Evolutionary conservation across 73 alveolate species (phyloP), one percentile per base, ranked within the genome.

Genomic region (Paramecium caudatum): DNA sequence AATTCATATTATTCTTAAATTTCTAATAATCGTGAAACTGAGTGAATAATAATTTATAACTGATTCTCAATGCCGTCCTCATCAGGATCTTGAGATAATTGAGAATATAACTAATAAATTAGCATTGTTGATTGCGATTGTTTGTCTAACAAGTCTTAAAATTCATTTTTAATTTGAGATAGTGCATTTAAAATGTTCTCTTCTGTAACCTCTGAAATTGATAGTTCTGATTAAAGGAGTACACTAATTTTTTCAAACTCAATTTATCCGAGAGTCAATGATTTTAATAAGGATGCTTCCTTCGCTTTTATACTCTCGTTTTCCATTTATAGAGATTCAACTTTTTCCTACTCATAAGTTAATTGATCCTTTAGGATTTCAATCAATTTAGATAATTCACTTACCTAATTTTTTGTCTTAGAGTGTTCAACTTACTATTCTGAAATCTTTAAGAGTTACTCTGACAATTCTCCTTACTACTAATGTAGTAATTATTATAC

Each of bases 91-190:
- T 34, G 21, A 7, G 30, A 19, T 50, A 50, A 50, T 4, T 50
- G 43, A 50, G 78, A 50, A 21, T 50, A 50, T 17, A 50, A 19
- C 30, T 50, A 50, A 50, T 25, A 50, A 25, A 50, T 50, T 7
- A 50, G 30, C 30, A 39, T 19, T 50, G 78, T 25, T 25, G 21
- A 50, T 50, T 50, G 12, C 21, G 78, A 50, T 50, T 50, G 12
- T 19, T 50, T 50, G 4, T 50, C 78, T 50, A 50, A 50, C 30
- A 50, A 50, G 8, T 50, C 78, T 50, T 50, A 50, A 50, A 50
- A 50, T 19, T 50, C 78, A 19, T 50, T 50, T 39, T 50, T 50
- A 25, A 50, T 50, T 21, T 50, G 30, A 19, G 78, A 19, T 50
- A 50, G 30, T 7, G 78, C 78, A 50, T 50, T 50, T 17, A 50